Evolutionary conservation across 768 basidiomycete genomes (phyloP).

Genomic region (Podaxis sp.): DNA sequence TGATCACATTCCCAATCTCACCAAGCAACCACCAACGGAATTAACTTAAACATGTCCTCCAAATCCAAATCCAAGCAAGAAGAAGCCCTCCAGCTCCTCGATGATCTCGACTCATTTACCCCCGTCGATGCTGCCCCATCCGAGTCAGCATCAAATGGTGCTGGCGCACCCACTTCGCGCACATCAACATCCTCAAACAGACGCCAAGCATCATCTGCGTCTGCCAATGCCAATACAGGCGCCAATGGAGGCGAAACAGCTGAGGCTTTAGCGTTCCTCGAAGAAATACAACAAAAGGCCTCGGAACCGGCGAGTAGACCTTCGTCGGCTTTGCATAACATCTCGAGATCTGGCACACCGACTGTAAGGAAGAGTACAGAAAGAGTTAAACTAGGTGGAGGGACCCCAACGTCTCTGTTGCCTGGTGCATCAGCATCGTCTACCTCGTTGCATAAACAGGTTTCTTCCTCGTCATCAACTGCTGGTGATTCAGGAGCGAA

Average conservation of each 20-base stretch:
- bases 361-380: constrained; percentile 74
- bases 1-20: constrained; percentile 5
- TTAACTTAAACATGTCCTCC: constrained; percentile 30
- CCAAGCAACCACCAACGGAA: not conserved
- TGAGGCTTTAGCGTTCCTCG: constrained; percentile 89
- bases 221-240: constrained; percentile 19
- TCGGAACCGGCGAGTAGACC: constrained; percentile 70
- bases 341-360: constrained; percentile 71
- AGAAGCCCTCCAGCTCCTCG: constrained; percentile 91
- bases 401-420: constrained; percentile 31
- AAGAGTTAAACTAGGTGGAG: constrained; percentile 66
- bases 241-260: constrained; percentile 61
- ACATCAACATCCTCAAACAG: constrained; percentile 16
- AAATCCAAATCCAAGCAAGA: constrained; percentile 77
- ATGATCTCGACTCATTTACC: constrained; percentile 87
- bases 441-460: constrained; percentile 32
- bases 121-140: constrained; percentile 21
- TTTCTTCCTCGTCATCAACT: constrained; percentile 12
- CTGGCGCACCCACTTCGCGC: constrained; percentile 21
- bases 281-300: constrained; percentile 93
- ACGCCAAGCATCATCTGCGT: constrained; percentile 7
- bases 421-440: constrained; percentile 47
- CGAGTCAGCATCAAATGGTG: constrained; percentile 17
- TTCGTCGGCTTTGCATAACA: constrained; percentile 34
- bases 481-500: constrained; percentile 22